phyloP scores from a whole-genome alignment of 768 basidiomycete genomes.

The Dictyophora rubrovolvata region DNA sequence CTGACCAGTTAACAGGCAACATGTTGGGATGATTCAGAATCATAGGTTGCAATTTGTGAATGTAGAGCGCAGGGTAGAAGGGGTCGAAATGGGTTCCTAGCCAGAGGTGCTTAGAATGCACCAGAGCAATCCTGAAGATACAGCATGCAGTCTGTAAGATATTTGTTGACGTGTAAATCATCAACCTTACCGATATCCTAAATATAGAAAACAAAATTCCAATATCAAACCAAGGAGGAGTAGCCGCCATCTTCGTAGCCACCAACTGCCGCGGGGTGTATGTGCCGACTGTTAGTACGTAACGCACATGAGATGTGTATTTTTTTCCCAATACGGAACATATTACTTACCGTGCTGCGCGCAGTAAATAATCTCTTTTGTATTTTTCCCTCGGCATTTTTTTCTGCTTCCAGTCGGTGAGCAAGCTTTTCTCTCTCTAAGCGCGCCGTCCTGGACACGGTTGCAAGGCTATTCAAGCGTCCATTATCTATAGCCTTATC shows the following conservation, averaged over 20 bases:
- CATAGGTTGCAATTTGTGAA: slow-evolving; percentile 19
- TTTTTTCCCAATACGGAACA: background rate
- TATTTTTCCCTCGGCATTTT: slow-evolving; percentile 25
- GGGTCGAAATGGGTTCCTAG: slow-evolving; percentile 72
- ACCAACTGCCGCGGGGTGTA: background rate
- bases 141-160: background rate
- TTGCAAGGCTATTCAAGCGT: slow-evolving; percentile 41
- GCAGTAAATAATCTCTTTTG: slow-evolving; percentile 11
- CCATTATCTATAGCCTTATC: slow-evolving; percentile 26
- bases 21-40: slow-evolving; percentile 1
- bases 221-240: background rate
- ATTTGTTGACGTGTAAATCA: background rate
- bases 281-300: background rate
- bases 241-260: slow-evolving; percentile 6
- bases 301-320: background rate
- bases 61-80: slow-evolving; percentile 61
- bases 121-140: slow-evolving; percentile 32
- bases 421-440: slow-evolving; percentile 37
- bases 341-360: background rate
- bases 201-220: slow-evolving; percentile 1
- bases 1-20: slow-evolving; percentile 2
- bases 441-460: slow-evolving; percentile 43
- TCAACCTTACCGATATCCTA: slow-evolving; percentile 6
- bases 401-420: slow-evolving; percentile 31
- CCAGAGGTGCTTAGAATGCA: slow-evolving; percentile 46